Base-by-base conservation (phyloP, 108 stramenopile species). In the Cyclostephanos tholiformis region DNA sequence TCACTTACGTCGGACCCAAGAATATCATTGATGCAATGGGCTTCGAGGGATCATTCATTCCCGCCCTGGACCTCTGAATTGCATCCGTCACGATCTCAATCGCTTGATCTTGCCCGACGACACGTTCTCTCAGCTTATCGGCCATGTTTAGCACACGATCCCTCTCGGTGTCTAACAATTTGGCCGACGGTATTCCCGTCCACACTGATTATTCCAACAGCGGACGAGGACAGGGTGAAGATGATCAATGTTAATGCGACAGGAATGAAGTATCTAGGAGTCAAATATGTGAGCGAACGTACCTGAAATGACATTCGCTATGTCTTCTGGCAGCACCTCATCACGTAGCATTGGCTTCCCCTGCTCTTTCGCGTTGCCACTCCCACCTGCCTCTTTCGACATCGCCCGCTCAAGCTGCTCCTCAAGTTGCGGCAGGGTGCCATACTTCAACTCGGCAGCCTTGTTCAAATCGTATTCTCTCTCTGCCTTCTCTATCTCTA, bases 381-480 rank as follows among this genome's bases (percentile, higher is more conserved):
- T 22, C 8, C 56, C 72, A 41, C 71, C 72, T 17, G 82, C 80
- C 16, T 71, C 76, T 27, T 79, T 75, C 2, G 65, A 77, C 63
- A 87, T 86, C 25, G 89, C 76, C 30, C 74, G 66, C 22, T 67
- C 76, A 7, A 96, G 73, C 65, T 96, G 88, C 62, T 79, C 70
- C 82, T 94, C 75, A 60, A 99, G 84, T 44, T 84, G 65, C 8
- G 98, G 97, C 46, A 99, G 72, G 49, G 80, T 86, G 2, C 87
- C 80, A 65, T 96, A 99, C 77, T 97, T 99, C 60, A 99, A 73
- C 62, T 97, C 94, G 2, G 98, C 97, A 36, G 98, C 98, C 58
- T 82, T 85, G 61, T 96, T 96, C 48, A 98, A 84, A 73, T 99
- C 97, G 69, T 91, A 98, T 36, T 95, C 95, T 23, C 98, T 82